phyloP scores from a whole-genome alignment of 345 rosid species.

The Carallia brachiata region DNA sequence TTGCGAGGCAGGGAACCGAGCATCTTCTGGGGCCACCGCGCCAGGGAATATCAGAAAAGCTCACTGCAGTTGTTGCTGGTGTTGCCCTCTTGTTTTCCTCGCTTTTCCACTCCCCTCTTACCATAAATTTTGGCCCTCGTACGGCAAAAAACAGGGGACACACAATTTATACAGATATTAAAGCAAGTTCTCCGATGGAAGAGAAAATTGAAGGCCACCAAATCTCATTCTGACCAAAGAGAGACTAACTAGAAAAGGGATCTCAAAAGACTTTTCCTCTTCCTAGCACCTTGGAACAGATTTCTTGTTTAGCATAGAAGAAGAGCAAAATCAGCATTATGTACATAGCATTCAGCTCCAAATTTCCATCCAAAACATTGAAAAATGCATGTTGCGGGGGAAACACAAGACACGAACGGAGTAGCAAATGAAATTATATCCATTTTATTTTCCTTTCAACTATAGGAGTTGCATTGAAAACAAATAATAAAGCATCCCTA shows the following conservation, averaged over 20 bases:
- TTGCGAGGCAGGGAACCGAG: slow-evolving; percentile 69
- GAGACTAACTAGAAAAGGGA: too few relatives aligned
- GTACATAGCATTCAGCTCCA: too few relatives aligned
- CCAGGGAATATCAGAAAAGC: slow-evolving; percentile 67
- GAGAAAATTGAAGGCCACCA: neutral
- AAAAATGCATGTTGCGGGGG: too few relatives aligned
- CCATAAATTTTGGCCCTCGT: slow-evolving; percentile 29
- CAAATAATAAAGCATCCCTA: neutral
- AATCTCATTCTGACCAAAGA: too few relatives aligned
- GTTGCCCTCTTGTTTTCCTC: slow-evolving; percentile 41
- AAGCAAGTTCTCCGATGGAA: neutral
- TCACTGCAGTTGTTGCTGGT: slow-evolving; percentile 55
- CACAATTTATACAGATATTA: too few relatives aligned
- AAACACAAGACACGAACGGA: too few relatives aligned
- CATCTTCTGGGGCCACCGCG: slow-evolving; percentile 47
- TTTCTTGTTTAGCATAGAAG: too few relatives aligned
- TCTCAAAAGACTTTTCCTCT: too few relatives aligned
- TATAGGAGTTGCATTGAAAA: neutral
- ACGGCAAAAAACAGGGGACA: neutral
- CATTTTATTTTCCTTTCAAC: neutral
- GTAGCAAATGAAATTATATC: too few relatives aligned
- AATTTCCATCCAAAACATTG: too few relatives aligned
- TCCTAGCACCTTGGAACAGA: too few relatives aligned
- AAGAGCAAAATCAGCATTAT: too few relatives aligned
- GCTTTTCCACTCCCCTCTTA: slow-evolving; percentile 39